phyloP scores from a whole-genome alignment of 257 asterid genomes.

The Nicotiana attenuata region DNA sequence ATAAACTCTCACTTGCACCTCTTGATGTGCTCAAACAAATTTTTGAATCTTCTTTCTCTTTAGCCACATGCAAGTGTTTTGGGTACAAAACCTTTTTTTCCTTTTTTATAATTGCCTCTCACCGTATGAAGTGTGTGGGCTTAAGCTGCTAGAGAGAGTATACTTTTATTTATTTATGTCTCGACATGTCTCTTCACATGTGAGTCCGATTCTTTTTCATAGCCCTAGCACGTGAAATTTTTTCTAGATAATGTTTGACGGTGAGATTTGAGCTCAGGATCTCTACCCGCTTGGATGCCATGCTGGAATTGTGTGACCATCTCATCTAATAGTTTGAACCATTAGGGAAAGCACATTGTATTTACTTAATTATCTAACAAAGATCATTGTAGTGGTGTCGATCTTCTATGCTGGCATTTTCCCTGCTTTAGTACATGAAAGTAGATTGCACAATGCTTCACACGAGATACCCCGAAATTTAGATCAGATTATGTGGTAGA shows the following conservation, averaged over 20 bases:
- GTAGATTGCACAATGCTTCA: background rate
- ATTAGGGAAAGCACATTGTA: background rate
- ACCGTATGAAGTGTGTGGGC: background rate
- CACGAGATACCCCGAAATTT: background rate
- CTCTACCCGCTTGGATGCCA: background rate
- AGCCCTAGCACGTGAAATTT: background rate
- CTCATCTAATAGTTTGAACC: background rate
- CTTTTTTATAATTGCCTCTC: background rate
- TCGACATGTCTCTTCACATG: background rate
- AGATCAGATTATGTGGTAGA: background rate
- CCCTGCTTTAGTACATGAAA: background rate
- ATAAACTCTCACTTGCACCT: background rate
- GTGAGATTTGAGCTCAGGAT: background rate
- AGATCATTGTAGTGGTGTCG: conserved; percentile 4
- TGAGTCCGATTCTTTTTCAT: background rate
- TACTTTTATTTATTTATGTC: background rate
- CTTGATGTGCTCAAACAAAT: background rate
- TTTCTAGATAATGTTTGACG: background rate
- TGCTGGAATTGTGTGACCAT: background rate
- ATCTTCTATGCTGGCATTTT: background rate
- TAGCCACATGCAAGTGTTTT: background rate
- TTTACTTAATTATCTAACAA: background rate
- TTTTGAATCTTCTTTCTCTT: background rate
- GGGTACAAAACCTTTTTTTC: background rate
- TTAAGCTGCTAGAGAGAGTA: background rate